Percentiles rank a stretch among this genome's conserved stretches.
Evolutionary conservation across 257 asterid genomes (phyloP).

Genomic region (Gynochthodes officinalis): DNA sequence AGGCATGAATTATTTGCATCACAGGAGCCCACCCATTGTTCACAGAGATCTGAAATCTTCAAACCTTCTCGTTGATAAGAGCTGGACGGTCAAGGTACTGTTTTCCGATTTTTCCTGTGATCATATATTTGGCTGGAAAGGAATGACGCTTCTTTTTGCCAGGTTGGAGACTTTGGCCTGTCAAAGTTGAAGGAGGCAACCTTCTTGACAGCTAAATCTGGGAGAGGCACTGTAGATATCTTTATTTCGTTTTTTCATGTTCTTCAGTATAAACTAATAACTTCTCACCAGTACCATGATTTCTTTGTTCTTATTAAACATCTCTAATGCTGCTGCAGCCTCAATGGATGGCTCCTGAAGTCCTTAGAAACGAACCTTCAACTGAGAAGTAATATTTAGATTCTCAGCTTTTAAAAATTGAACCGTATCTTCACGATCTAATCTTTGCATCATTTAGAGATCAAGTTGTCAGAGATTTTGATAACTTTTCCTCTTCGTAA

Average conservation of each 20-base stretch:
- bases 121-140: not conserved
- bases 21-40: slow-evolving; percentile 70
- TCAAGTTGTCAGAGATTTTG: too few relatives aligned
- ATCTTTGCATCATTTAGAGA: too few relatives aligned
- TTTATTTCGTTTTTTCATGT: slow-evolving; percentile 3
- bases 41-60: slow-evolving; percentile 84
- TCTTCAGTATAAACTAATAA: not conserved
- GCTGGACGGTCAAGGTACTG: slow-evolving; percentile 73
- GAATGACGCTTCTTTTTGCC: slow-evolving; percentile 1
- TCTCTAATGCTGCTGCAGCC: slow-evolving; percentile 44
- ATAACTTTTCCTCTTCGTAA: not conserved
- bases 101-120: not conserved
- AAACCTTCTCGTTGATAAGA: slow-evolving; percentile 71
- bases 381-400: slow-evolving; percentile 60
- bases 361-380: slow-evolving; percentile 68
- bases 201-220: slow-evolving; percentile 55
- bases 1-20: slow-evolving; percentile 83
- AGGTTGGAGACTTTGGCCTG: slow-evolving; percentile 90
- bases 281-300: not conserved
- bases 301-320: slow-evolving; percentile 6
- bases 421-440: too few relatives aligned
- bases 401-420: slow-evolving; percentile 1
- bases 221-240: slow-evolving; percentile 67
- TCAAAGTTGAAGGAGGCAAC: slow-evolving; percentile 59
- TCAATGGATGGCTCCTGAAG: slow-evolving; percentile 95